Evolutionary conservation across 2,329 filamentous ascomycete species (phyloP).

Genomic region (Alternaria postmessia): DNA sequence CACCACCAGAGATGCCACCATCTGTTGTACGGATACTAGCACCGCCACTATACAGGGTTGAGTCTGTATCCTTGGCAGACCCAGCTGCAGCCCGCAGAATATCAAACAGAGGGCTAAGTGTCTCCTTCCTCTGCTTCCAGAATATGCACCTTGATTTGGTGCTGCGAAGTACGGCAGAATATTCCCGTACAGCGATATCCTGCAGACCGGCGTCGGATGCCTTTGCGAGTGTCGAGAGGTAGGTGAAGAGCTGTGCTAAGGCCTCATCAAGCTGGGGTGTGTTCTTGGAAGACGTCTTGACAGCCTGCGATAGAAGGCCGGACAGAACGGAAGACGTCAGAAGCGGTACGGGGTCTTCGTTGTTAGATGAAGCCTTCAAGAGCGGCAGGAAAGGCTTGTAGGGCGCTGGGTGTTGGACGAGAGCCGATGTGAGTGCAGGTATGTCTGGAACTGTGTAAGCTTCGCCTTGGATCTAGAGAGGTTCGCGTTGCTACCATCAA

Average conservation of each 20-base stretch:
- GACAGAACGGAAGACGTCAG: slow-evolving; percentile 89
- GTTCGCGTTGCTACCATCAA: slow-evolving; percentile 70
- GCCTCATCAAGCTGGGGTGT: slow-evolving; percentile 73
- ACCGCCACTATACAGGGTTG: slow-evolving; percentile 61
- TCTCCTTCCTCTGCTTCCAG: slow-evolving; percentile 90
- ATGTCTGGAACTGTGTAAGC: slow-evolving; percentile 66
- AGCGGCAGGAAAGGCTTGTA: slow-evolving; percentile 84
- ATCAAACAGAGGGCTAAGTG: slow-evolving; percentile 79
- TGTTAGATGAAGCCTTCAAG: slow-evolving; percentile 81
- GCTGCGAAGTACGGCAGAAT: slow-evolving; percentile 83
- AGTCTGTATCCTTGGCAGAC: slow-evolving; percentile 73
- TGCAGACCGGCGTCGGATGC: slow-evolving; percentile 88
- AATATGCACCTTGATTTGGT: slow-evolving; percentile 79
- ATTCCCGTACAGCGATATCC: slow-evolving; percentile 93
- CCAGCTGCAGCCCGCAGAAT: slow-evolving; percentile 80
- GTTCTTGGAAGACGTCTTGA: slow-evolving; percentile 67
- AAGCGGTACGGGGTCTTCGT: slow-evolving; percentile 86
- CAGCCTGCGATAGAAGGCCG: slow-evolving; percentile 73
- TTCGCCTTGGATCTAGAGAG: background rate
- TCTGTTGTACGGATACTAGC: slow-evolving; percentile 66
- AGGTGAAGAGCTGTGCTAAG: slow-evolving; percentile 82
- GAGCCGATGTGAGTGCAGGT: slow-evolving; percentile 76
- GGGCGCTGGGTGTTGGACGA: slow-evolving; percentile 74
- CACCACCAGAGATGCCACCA: slow-evolving; percentile 74
- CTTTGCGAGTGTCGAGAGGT: slow-evolving; percentile 83